Base-by-base conservation (phyloP, 1,284 basidiomycete species). In the Leucoagaricus sp. region DNA sequence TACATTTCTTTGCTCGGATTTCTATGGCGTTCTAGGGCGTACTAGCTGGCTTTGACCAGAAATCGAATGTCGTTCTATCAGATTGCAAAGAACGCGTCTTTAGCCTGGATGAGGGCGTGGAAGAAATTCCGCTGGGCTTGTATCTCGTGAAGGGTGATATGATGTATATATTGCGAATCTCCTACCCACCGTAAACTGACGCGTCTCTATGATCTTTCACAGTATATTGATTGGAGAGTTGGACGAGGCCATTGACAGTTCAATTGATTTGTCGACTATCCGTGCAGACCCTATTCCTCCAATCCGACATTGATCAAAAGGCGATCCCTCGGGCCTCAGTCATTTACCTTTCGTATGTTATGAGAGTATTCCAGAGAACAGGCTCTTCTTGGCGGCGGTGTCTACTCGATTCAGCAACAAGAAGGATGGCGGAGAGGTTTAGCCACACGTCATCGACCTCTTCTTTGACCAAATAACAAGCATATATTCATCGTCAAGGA, bases 91-190 rank as follows among this genome's bases (percentile, higher is more conserved):
- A 98, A 71, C 85, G 95, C 63, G 88, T 96, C 33, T 97, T 92
- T 72, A 92, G 90, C 66, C 73, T 83, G 55, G 96, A 99, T 15
- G 91, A 92, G 67, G 91, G 91, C 21, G 94, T 98, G 29, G 94
- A 98, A 73, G 94, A 98, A 78, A 87, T 96, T 10, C 91, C 94
- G 0, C 78, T 99, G n/a, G 96, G 96, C 1, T 78, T 99, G 47
- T 99, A 99, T 73, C 86, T 99, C 63, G 91, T 99, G 66, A 93
- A 98, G 68, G 96, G 96, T 1, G 96, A 99, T 69, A 96, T 96
- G 80, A 95, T 97, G 96, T 98, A 61, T 67, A 86, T 79, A 8
- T n/a, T n/a, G n/a, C n/a, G n/a, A n/a, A 31, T 47, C 26, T 19
- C 17, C 17, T 15, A 10, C 17, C 15, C 23, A 21, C 41, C 25